phyloP scores from a whole-genome alignment of 2,329 filamentous ascomycete species.

The Diatrype stigma region DNA sequence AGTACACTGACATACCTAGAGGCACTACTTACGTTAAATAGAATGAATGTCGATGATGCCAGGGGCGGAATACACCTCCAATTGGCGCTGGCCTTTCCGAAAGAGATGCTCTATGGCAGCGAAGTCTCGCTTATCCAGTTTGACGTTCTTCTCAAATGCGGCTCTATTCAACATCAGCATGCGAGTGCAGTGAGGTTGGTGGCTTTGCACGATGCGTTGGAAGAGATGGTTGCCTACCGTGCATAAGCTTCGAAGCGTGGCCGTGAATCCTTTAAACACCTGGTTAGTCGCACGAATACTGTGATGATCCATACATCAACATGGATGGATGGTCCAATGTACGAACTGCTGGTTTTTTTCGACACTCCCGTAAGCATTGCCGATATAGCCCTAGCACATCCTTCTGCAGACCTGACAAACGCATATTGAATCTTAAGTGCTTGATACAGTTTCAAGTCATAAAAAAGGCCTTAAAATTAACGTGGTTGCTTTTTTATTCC shows the following conservation, averaged over 20 bases:
- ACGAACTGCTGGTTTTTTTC: slow-evolving; percentile 72
- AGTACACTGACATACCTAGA: too few species aligned
- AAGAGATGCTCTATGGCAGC: slow-evolving; percentile 79
- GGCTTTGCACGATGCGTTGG: too few species aligned
- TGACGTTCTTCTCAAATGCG: slow-evolving; percentile 71
- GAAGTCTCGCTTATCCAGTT: slow-evolving; percentile 79
- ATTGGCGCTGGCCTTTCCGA: slow-evolving; percentile 73
- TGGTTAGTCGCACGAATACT: slow-evolving; percentile 2
- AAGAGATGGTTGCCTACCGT: slow-evolving; percentile 42
- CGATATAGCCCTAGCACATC: slow-evolving; percentile 86
- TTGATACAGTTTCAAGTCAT: too few species aligned
- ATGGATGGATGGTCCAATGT: slow-evolving; percentile 6
- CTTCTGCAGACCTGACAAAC: slow-evolving; percentile 81
- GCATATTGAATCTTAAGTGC: slow-evolving; percentile 29
- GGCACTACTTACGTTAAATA: background rate
- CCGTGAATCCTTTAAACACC: slow-evolving; percentile 43
- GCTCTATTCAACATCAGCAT: slow-evolving; percentile 39
- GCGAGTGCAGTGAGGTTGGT: slow-evolving; percentile 7
- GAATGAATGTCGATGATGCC: slow-evolving; percentile 70
- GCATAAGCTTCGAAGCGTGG: slow-evolving; percentile 61
- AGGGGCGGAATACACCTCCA: slow-evolving; percentile 76
- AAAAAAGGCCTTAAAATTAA: too few species aligned
- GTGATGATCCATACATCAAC: slow-evolving; percentile 6
- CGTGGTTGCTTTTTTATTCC: too few species aligned
- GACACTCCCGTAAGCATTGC: slow-evolving; percentile 74